Evolutionary conservation across 75 land plant genomes (phyloP), one percentile per base, ranked within the genome.

Genomic region (Pinus albicaulis): DNA sequence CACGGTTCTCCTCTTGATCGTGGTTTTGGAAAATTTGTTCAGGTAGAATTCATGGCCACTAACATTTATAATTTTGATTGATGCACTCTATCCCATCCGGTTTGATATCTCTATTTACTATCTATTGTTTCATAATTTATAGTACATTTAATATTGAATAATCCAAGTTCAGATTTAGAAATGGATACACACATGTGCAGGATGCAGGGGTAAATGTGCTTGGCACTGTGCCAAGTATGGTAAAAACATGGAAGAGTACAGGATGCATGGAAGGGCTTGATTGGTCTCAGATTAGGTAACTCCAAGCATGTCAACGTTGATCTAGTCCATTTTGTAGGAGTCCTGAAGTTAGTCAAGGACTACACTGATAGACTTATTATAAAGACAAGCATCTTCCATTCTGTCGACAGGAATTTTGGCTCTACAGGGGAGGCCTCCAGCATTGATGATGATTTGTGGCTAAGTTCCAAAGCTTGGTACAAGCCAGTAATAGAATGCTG

Each of bases 181-280:
- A 19, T 68, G 1, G 13, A 41, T 41, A 41, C 22, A 68, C 25
- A 34, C 63, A 60, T 65, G 16, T 74, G 44, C 81, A 96, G 98
- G 99, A 96, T 94, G 90, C 99, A 44, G 80, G 85, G 61, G 92
- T 92, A 26, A 90, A 93, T 48, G 70, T 86, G 22, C 82, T 94
- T 70, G 99, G 99, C 25, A 94, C 95, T 58, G 98, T 96, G 53
- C 99, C 99, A 66, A 94, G 98, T 80, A 74, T 96, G 73, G 99
- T 96, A 55, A 94, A 89, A 83, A 71, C 90, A 63, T 96, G 99
- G 99, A 94, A 83, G 75, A 90, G 63, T 64, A 86, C 82, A 68
- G 61, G 72, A 10, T 94, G 92, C 74, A 92, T 94, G 92, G 90
- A 89, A 53, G 87, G 89, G 19, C 80, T 96, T 60, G 98, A 96